Evolutionary conservation across 495 filamentous ascomycete genomes (phyloP), one percentile per base, ranked within the genome.

Genomic region (Tuber aestivum): DNA sequence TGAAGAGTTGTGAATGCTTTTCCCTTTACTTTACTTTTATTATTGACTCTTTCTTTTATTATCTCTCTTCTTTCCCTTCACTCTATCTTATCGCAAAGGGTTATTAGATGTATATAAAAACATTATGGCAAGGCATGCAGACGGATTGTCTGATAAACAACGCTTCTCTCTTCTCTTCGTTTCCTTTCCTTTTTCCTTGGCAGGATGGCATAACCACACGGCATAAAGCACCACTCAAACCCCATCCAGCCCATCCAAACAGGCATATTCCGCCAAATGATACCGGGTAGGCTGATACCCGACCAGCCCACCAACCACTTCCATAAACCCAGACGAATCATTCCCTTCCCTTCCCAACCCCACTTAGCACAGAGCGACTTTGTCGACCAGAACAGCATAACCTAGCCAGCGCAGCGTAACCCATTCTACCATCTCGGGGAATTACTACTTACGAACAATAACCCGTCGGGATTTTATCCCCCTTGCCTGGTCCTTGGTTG

Each of bases 331-430:
- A 65, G 32, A 27, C 56, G 56, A 32, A 65, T 65, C 56, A 65
- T 65, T 65, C 32, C 56, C 18, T 12, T 27, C 56, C 10, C 56
- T 18, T 12, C 56, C 14, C n/a, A 56, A 56, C 48, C 48, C 48
- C 48, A 50, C 48, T 23, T 21, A 56, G 48, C 48, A 56, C 3
- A 65, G 56, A n/a, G 56, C n/a, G 56, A 65, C 56, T 65, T 65
- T 65, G 56, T 65, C 56, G 56, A 65, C 56, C 32, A n/a, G 12
- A 14, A 32, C n/a, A 32, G n/a, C 56, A 65, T 65, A 65, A 65
- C 56, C 56, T 65, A 65, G 56, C 56, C 56, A 65, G 56, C 56
- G 56, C 56, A 65, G 56, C 56, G 56, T 65, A 27, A 65, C 56
- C 18, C 27, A 65, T 65, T 61, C n/a, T 9, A 61, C 50, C 23